Conservation (phyloP, 306 rosid species). For the Begonia loranthoides region DNA sequence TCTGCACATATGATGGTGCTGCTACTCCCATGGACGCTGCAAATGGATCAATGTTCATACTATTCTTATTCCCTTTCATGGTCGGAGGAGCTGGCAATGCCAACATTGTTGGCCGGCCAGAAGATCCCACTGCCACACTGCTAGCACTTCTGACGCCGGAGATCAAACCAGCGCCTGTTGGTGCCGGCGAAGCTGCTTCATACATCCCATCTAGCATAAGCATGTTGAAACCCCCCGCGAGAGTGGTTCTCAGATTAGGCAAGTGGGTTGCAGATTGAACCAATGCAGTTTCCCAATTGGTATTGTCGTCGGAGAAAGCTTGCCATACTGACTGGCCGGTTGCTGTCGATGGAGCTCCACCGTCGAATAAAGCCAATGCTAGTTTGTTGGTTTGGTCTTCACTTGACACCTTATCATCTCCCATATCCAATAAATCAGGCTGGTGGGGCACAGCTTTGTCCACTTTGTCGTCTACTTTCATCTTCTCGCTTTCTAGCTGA, state of each 20-base stretch:
- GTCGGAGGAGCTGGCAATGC: slow-evolving; percentile 66
- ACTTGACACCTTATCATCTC: slow-evolving; percentile 23
- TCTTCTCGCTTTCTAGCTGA: slow-evolving; percentile 6
- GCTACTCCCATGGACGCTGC: slow-evolving; percentile 68
- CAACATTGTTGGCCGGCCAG: slow-evolving; percentile 61
- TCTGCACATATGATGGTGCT: slow-evolving; percentile 81
- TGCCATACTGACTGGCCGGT: slow-evolving; percentile 31
- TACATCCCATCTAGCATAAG: slow-evolving; percentile 76
- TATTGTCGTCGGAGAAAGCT: slow-evolving; percentile 37
- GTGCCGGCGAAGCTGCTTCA: slow-evolving; percentile 22
- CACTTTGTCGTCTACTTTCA: background rate
- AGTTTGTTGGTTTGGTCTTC: slow-evolving; percentile 36
- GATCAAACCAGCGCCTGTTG: slow-evolving; percentile 31
- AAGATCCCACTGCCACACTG: slow-evolving; percentile 69
- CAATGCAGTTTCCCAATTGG: slow-evolving; percentile 79
- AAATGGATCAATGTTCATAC: slow-evolving; percentile 43
- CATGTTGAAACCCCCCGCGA: slow-evolving; percentile 70
- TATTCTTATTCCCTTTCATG: slow-evolving; percentile 3
- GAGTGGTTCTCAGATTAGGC: slow-evolving; percentile 26
- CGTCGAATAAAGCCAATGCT: slow-evolving; percentile 74
- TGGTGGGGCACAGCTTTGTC: slow-evolving; percentile 5
- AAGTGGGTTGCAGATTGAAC: slow-evolving; percentile 57
- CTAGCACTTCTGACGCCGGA: slow-evolving; percentile 69
- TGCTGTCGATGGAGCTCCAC: slow-evolving; percentile 14
- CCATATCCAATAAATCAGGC: slow-evolving; percentile 61